Evolutionary conservation across 2,329 filamentous ascomycete species (phyloP), one percentile per base, ranked within the genome.

Genomic region (Neopestalotiopsis rosae): DNA sequence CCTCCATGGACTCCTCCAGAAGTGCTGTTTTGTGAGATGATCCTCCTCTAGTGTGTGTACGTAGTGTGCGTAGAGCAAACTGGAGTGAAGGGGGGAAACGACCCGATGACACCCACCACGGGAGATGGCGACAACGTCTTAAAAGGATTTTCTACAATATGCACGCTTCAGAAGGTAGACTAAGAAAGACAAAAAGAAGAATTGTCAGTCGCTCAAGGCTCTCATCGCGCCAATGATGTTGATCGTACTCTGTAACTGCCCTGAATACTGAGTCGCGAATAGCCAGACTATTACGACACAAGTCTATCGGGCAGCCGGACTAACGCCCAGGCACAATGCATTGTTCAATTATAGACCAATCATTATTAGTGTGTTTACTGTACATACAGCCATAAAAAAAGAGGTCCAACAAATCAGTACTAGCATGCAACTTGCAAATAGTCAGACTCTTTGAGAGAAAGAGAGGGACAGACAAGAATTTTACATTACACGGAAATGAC

Each of bases 51-150:
- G 24, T 49, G 42, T n/a, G 4, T 14, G 42, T 49, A 49, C 42
- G 42, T 52, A 52, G 2, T 17, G 45, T 52, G n/a, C 20, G 45
- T 52, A 52, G 45, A n/a, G 45, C 42, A 30, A 38, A 13, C 58
- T 38, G 6, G 34, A 20, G 59, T 20, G 59, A 38, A 38, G 17
- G 57, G 30, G 17, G 57, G 30, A 20, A 13, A 38, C 20, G 20
- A 49, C 62, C 62, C 63, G 49, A 49, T 52, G 40, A 65, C 62
- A 65, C 40, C 62, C 62, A 65, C 62, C 38, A 65, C 62, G 62
- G 40, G n/a, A 24, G 40, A 45, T 49, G 45, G 17, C 20, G 52
- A 17, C 28, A 17, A 34, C 24, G 42, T 34, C 45, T 38, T 40
- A 20, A 61, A 34, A 20, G 13, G 57, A 20, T 30, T 20, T 20